Evolutionary conservation across 257 asterid genomes (phyloP).

Genomic region (Fraxinus pennsylvanica): DNA sequence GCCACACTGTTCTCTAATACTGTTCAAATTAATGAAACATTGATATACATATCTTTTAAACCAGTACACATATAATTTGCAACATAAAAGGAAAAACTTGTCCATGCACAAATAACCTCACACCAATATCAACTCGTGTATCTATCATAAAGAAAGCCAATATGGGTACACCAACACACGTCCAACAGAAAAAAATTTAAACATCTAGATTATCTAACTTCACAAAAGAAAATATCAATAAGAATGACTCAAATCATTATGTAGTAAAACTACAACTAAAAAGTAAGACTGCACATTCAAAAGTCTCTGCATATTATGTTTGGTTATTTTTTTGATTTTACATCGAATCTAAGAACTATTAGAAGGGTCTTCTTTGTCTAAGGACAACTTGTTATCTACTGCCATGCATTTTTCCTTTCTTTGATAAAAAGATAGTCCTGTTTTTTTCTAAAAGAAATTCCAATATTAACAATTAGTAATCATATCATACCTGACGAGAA

Average conservation of each 20-base stretch:
- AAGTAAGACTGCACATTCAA: neutral
- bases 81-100: slow-evolving; percentile 5
- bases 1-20: slow-evolving; percentile 7
- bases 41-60: slow-evolving; percentile 7
- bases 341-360: neutral
- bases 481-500: slow-evolving; percentile 60
- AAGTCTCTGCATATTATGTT: neutral
- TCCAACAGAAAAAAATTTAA: neutral
- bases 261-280: neutral
- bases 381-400: slow-evolving; percentile 13
- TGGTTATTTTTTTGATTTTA: neutral
- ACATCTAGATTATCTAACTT: neutral
- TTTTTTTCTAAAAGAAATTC: slow-evolving; percentile 9
- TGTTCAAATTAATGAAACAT: slow-evolving; percentile 1
- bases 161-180: neutral
- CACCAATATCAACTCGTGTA: slow-evolving; percentile 1
- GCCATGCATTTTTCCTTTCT: slow-evolving; percentile 23
- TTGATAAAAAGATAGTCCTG: slow-evolving; percentile 4
- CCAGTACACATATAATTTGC: neutral
- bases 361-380: slow-evolving; percentile 1
- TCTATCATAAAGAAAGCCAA: neutral
- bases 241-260: neutral
- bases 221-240: neutral
- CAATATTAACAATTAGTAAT: slow-evolving; percentile 16
- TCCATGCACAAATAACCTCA: slow-evolving; percentile 13